These are phyloP conservation scores for Leishmania mexicana DNA, from an alignment of 208 protist species.

Conservation along the genomic window DNA sequence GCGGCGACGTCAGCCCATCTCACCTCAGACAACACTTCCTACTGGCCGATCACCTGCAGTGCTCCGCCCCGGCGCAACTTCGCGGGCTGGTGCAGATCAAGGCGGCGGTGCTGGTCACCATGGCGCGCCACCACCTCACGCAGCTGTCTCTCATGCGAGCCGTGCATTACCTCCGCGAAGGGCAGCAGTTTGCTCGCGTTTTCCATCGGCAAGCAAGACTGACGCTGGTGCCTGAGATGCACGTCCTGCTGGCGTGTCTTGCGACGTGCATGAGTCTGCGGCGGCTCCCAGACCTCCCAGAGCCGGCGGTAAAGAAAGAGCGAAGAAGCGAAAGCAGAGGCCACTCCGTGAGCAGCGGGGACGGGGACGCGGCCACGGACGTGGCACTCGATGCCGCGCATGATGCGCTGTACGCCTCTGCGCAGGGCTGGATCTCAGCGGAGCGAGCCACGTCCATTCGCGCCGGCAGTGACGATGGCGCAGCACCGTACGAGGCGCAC, in stretches of 20 bases:
- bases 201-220: constrained; percentile 45
- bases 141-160: constrained; percentile 40
- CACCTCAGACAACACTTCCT: not conserved
- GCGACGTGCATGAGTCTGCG: constrained; percentile 46
- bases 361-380: not conserved
- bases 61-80: constrained; percentile 33
- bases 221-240: constrained; percentile 39
- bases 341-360: constrained; percentile 6
- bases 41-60: constrained; percentile 16
- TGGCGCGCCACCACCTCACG: constrained; percentile 41
- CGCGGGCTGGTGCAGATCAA: constrained; percentile 64
- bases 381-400: not conserved
- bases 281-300: constrained; percentile 25
- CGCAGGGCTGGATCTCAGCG: constrained; percentile 20
- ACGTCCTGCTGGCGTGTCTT: constrained; percentile 49
- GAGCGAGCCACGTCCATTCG: not conserved
- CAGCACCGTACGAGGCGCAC: not conserved
- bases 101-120: constrained; percentile 43
- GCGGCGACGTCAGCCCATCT: not conserved
- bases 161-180: constrained; percentile 34
- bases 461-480: not conserved
- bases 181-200: constrained; percentile 49
- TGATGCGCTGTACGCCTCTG: constrained; percentile 9
- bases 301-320: not conserved
- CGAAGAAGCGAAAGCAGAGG: not conserved